phyloP scores from a whole-genome alignment of 2,329 filamentous ascomycete species.

The Mycosphaerella sp. region DNA sequence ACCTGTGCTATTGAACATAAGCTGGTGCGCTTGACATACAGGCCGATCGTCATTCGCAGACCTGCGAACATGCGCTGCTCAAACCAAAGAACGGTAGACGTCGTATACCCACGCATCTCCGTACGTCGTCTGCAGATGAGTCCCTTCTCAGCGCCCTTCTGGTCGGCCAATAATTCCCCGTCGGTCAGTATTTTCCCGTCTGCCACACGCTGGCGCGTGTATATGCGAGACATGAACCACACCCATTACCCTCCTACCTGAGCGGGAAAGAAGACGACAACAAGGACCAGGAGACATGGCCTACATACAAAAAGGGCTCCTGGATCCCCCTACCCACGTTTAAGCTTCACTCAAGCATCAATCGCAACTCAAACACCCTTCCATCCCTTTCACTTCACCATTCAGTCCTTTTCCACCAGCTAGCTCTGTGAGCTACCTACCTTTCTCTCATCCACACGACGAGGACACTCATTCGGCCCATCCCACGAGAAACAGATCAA shows the following conservation, averaged over 20 bases:
- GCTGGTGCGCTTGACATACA: too few species aligned
- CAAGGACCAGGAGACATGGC: neutral
- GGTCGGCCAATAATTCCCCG: too few species aligned
- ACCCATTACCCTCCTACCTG: neutral
- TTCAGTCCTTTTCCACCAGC: neutral
- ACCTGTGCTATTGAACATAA: too few species aligned
- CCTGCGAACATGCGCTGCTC: too few species aligned
- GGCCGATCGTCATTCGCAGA: too few species aligned
- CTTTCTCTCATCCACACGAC: slow-evolving; percentile 1
- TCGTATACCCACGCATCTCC: too few species aligned
- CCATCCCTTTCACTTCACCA: neutral
- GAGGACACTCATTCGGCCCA: slow-evolving; percentile 3
- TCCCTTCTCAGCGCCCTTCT: too few species aligned
- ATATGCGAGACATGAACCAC: slow-evolving; percentile 10
- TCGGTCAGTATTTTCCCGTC: neutral
- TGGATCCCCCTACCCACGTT: neutral
- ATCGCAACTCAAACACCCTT: neutral
- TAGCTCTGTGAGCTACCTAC: slow-evolving; percentile 17
- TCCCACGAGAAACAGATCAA: neutral
- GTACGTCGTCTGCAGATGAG: too few species aligned
- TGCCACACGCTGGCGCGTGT: slow-evolving; percentile 7
- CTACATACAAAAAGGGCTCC: slow-evolving; percentile 1
- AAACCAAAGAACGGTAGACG: too few species aligned
- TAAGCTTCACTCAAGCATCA: neutral
- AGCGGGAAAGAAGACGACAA: neutral